These are phyloP conservation scores for Pestalotiopsis sp. DNA, from an alignment of 2,329 filamentous ascomycete genomes.

Conservation along the genomic window DNA sequence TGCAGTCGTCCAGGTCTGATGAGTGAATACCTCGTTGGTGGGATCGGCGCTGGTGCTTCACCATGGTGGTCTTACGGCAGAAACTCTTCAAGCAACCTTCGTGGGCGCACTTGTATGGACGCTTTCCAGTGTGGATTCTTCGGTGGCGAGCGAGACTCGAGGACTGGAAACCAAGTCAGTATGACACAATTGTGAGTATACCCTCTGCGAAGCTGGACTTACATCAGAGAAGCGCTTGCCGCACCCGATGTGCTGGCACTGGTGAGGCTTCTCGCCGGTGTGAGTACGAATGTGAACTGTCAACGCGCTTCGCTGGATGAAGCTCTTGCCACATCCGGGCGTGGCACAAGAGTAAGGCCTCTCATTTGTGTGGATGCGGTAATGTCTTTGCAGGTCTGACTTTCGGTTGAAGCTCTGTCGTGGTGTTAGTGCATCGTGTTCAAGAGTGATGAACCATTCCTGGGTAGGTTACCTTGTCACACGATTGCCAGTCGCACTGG, in stretches of 20 bases:
- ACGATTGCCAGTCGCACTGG: slow-evolving; percentile 64
- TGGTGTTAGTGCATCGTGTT: slow-evolving; percentile 17
- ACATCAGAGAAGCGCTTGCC: slow-evolving; percentile 73
- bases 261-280: slow-evolving; percentile 72
- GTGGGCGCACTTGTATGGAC: slow-evolving; percentile 66
- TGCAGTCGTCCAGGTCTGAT: slow-evolving; percentile 58
- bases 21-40: slow-evolving; percentile 62
- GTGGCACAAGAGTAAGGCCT: slow-evolving; percentile 65
- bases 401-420: slow-evolving; percentile 73
- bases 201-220: slow-evolving; percentile 32
- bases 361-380: slow-evolving; percentile 73
- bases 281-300: slow-evolving; percentile 73
- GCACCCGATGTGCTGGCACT: slow-evolving; percentile 67
- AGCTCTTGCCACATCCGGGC: slow-evolving; percentile 67
- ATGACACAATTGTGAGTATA: background rate
- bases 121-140: slow-evolving; percentile 67
- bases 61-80: slow-evolving; percentile 73
- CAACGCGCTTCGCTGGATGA: slow-evolving; percentile 71
- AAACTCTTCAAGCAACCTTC: slow-evolving; percentile 69
- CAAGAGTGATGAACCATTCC: background rate
- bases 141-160: slow-evolving; percentile 68
- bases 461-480: slow-evolving; percentile 56
- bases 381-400: slow-evolving; percentile 71
- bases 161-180: slow-evolving; percentile 44
- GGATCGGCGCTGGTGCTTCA: slow-evolving; percentile 66